Percentiles rank a stretch among this genome's conserved stretches.
phyloP scores from a whole-genome alignment of 2,329 filamentous ascomycete genomes.

The Neofusicoccum ribis region DNA sequence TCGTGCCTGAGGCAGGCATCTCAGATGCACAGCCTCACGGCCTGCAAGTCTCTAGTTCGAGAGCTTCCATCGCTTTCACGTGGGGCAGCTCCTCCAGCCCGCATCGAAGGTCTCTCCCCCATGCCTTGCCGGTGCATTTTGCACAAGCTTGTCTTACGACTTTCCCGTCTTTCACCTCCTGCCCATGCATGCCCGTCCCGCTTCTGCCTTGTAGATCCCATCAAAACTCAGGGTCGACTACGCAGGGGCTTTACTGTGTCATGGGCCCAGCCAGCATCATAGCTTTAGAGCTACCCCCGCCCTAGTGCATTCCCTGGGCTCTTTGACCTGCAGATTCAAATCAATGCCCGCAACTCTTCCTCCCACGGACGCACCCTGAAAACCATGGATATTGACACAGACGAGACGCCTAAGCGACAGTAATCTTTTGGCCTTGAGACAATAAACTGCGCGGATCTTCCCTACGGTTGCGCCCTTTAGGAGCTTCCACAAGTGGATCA shows the following conservation, averaged over 20 bases:
- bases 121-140: neutral
- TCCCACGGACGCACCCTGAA: too few relatives aligned
- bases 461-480: too few relatives aligned
- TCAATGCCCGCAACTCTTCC: too few relatives aligned
- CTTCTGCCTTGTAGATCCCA: neutral
- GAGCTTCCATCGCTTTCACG: neutral
- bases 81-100: neutral
- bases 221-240: neutral
- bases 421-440: too few relatives aligned
- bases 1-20: neutral
- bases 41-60: neutral
- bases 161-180: neutral
- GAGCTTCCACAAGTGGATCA: too few relatives aligned
- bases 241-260: neutral
- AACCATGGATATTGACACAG: too few relatives aligned
- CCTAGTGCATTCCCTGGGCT: neutral
- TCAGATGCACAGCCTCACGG: neutral
- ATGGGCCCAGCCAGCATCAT: neutral
- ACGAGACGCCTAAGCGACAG: too few relatives aligned
- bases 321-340: neutral
- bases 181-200: neutral
- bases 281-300: neutral
- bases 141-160: neutral
- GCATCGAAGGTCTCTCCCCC: neutral
- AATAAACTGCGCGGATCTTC: too few relatives aligned